Percentiles rank a stretch among this genome's conserved stretches.
These are phyloP conservation scores for Clitopilus passeckerianus DNA, from an alignment of 768 basidiomycete species.

Conservation along the genomic window DNA sequence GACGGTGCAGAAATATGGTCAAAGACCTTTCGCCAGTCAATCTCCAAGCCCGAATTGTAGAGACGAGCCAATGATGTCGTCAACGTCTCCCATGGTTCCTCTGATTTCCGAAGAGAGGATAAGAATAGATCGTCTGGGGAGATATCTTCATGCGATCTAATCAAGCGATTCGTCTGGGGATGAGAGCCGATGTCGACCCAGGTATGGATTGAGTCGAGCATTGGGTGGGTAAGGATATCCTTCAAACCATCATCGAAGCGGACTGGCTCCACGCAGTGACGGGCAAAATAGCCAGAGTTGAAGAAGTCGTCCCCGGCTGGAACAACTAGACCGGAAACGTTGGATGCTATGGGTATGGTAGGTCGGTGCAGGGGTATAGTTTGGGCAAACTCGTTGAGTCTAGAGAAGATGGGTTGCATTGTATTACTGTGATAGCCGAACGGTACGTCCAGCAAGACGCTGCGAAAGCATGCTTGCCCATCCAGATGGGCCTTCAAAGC, in stretches of 20 bases:
- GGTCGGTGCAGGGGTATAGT: slow-evolving; percentile 38
- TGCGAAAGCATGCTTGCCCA: slow-evolving; percentile 27
- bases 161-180: slow-evolving; percentile 49
- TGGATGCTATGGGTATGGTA: slow-evolving; percentile 57
- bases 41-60: slow-evolving; percentile 31
- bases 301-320: slow-evolving; percentile 48
- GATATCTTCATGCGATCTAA: slow-evolving; percentile 35
- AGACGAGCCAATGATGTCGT: slow-evolving; percentile 41
- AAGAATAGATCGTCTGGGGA: slow-evolving; percentile 32
- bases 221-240: slow-evolving; percentile 25
- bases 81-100: slow-evolving; percentile 40
- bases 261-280: slow-evolving; percentile 57
- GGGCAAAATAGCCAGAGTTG: slow-evolving; percentile 46
- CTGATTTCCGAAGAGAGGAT: slow-evolving; percentile 42
- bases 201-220: slow-evolving; percentile 25
- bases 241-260: slow-evolving; percentile 47
- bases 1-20: slow-evolving; percentile 32
- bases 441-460: slow-evolving; percentile 42
- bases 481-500: slow-evolving; percentile 38
- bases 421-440: slow-evolving; percentile 66
- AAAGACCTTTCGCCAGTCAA: slow-evolving; percentile 58
- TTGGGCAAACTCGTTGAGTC: slow-evolving; percentile 35
- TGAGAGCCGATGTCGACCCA: slow-evolving; percentile 74
- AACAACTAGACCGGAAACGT: slow-evolving; percentile 50
- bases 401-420: slow-evolving; percentile 53